A percentile compares a stretch with the other conserved stretches of the same genome.
phyloP scores from a whole-genome alignment of 2,329 filamentous ascomycete species.

The Cadophora luteo-olivacea region DNA sequence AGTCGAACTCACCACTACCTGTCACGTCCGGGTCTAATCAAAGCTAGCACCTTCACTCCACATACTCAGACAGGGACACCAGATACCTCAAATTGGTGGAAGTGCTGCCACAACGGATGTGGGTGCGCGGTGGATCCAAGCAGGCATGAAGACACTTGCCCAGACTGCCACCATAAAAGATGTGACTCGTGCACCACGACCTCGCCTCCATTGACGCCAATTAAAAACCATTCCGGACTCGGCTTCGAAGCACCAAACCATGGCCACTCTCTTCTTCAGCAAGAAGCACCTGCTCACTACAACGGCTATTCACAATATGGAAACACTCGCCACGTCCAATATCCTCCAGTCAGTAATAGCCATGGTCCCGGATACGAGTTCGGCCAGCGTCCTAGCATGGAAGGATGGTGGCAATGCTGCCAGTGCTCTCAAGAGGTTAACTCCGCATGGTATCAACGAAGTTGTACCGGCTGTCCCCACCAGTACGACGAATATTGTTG shows the following conservation, averaged over 20 bases:
- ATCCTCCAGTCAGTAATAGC: background rate
- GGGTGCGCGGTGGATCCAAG: background rate
- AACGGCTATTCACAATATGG: background rate
- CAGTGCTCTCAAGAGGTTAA: constrained; percentile 28
- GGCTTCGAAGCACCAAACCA: background rate
- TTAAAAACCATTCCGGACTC: background rate
- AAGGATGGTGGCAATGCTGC: constrained; percentile 32
- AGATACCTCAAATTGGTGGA: constrained; percentile 11
- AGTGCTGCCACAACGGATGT: constrained; percentile 18
- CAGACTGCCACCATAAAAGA: constrained; percentile 18
- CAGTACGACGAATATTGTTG: too few species aligned
- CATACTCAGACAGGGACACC: background rate
- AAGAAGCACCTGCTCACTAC: background rate
- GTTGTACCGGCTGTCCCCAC: too few species aligned
- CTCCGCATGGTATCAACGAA: too few species aligned
- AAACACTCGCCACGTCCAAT: background rate
- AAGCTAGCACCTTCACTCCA: background rate
- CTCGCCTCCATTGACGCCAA: background rate
- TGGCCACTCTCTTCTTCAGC: background rate
- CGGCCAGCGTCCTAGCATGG: background rate
- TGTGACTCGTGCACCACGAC: constrained; percentile 10
- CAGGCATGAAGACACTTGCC: background rate
- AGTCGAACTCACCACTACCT: background rate
- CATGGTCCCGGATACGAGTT: too few species aligned
- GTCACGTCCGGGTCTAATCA: background rate